These are phyloP conservation scores for Toxicodendron radicans DNA, from an alignment of 345 rosid genomes.

Conservation along the genomic window DNA sequence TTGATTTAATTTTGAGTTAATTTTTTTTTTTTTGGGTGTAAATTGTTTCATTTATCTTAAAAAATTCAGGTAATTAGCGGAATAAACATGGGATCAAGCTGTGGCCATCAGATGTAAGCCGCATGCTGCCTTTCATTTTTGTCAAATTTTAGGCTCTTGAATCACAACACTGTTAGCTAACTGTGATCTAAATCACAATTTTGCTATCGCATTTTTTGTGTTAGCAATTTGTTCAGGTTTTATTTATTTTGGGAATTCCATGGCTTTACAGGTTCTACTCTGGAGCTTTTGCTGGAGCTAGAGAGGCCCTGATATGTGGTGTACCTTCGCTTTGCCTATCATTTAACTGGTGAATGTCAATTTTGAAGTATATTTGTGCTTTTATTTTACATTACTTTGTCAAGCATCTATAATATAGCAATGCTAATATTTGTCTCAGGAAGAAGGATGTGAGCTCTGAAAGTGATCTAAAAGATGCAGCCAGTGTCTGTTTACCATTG, in stretches of 20 bases:
- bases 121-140: neutral
- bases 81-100: constrained; percentile 43
- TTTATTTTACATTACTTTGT: neutral
- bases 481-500: constrained; percentile 40
- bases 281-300: constrained; percentile 50
- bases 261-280: constrained; percentile 38
- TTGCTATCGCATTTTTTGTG: neutral
- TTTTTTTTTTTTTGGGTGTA: neutral
- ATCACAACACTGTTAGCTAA: neutral
- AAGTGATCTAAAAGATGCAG: constrained; percentile 45
- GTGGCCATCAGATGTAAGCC: constrained; percentile 43
- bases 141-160: neutral
- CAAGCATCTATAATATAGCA: neutral
- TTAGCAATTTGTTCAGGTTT: neutral
- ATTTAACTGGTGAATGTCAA: constrained; percentile 31
- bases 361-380: neutral
- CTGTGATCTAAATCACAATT: neutral
- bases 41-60: neutral
- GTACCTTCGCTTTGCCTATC: constrained; percentile 43
- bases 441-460: constrained; percentile 40
- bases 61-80: constrained; percentile 47
- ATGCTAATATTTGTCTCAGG: constrained; percentile 21
- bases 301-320: constrained; percentile 43
- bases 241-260: constrained; percentile 4
- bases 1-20: neutral